Evolutionary conservation across 225 moss, liverwort and hornwort species (phyloP).

Genomic region (Marchantia polymorpha): DNA sequence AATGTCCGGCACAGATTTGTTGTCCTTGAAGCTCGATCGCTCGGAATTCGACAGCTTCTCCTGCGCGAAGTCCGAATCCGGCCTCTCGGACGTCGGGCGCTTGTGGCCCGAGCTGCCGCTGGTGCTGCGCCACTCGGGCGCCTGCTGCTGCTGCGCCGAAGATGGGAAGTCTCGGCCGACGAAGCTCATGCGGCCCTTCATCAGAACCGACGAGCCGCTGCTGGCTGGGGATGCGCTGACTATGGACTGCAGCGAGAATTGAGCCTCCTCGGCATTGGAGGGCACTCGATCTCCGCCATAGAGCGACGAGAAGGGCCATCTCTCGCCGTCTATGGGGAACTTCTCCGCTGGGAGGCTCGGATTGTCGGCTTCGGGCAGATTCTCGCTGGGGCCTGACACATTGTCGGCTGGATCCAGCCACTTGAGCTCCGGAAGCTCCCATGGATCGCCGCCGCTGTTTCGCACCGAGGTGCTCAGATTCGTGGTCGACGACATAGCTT

Average conservation of each 20-base stretch:
- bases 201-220: conserved; percentile 36
- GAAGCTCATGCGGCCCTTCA: conserved; percentile 19
- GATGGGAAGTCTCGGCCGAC: conserved; percentile 32
- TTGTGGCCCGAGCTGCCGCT: conserved; percentile 20
- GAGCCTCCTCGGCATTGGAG: conserved; percentile 25
- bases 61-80: conserved; percentile 26
- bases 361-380: conserved; percentile 10
- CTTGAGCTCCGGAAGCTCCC: conserved; percentile 51
- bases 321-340: conserved; percentile 29
- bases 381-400: conserved; percentile 15
- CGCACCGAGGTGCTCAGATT: conserved; percentile 33
- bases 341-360: conserved; percentile 18
- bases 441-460: conserved; percentile 27
- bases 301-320: conserved; percentile 31
- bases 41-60: conserved; percentile 27
- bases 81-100: conserved; percentile 22
- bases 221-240: conserved; percentile 30
- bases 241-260: conserved; percentile 40
- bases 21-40: conserved; percentile 24
- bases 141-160: neutral
- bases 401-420: conserved; percentile 45
- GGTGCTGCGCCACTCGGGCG: conserved; percentile 26
- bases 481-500: conserved; percentile 21
- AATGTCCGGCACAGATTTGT: conserved; percentile 18
- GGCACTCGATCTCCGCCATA: conserved; percentile 36